A percentile compares a stretch with the other conserved stretches of the same genome.
These are phyloP conservation scores for Dillenia suffruticosa DNA, from an alignment of 164 flowering plant genomes.

Conservation along the genomic window DNA sequence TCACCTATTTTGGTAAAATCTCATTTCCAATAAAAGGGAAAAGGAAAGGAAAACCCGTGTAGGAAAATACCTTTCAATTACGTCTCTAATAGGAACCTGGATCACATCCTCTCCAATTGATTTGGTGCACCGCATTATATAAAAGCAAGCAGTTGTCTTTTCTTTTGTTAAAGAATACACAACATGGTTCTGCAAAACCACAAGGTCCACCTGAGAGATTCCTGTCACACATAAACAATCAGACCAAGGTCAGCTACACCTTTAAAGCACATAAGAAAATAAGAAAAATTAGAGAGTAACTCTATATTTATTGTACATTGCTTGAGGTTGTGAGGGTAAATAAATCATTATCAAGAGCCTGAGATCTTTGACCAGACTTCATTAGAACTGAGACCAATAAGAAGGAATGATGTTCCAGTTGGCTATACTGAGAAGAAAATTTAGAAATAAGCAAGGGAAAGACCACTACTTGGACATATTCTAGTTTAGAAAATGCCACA, in stretches of 20 bases:
- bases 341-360: neutral
- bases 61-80: constrained; percentile 49
- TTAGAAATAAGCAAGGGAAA: too few species aligned
- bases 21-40: neutral
- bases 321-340: neutral
- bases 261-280: neutral
- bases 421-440: too few species aligned
- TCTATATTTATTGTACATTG: neutral
- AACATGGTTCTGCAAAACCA: constrained; percentile 47
- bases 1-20: too few species aligned
- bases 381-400: too few species aligned
- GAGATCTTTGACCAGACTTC: neutral
- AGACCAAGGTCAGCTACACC: constrained; percentile 8
- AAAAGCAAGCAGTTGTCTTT: constrained; percentile 59
- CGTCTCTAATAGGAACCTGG: constrained; percentile 50
- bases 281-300: neutral
- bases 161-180: constrained; percentile 60
- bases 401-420: too few species aligned
- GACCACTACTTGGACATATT: too few species aligned
- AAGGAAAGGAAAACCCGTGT: neutral
- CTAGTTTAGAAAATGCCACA: neutral
- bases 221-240: constrained; percentile 40
- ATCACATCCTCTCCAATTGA: constrained; percentile 15
- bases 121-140: constrained; percentile 50
- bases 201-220: constrained; percentile 37